Base-by-base conservation (phyloP, 2,329 filamentous ascomycete species). In the Hymenoscyphus fraxineus region DNA sequence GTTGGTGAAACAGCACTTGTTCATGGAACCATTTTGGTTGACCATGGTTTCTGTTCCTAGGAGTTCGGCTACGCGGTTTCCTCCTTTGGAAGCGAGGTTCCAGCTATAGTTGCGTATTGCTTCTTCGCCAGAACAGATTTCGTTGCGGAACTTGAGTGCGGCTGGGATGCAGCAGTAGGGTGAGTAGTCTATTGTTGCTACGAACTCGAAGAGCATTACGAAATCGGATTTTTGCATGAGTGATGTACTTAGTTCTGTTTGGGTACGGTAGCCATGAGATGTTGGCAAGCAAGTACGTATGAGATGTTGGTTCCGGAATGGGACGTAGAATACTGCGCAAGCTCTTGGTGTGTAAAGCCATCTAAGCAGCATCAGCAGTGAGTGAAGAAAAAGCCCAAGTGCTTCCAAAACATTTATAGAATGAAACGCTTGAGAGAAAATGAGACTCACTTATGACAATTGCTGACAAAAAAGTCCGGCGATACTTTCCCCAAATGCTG, bases 401-500 rank as follows among this genome's bases (percentile, higher is more conserved):
- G 44, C 44, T 22, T 19, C 7, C 44, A 47, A n/a, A n/a, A 44
- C 4, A n/a, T 44, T 16, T 6, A n/a, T 1, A 5, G 27, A 22
- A 57, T 41, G 54, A n/a, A 1, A 15, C 7, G 22, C 0, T 35
- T 12, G 15, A 19, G 41, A 19, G 16, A 41, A 31, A 47, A 27
- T 27, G 59, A 19, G 19, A 61, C 85, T 92, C 93, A 97, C 81
- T 96, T 96, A 79, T 96, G 91, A 72, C 88, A 92, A 75, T 97
- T 97, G 65, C 84, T 89, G 10, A 94, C 84, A 73, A 96, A 92
- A 78, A 96, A 97, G 76, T 97, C 93, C 0, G 92, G 88, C 65
- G 92, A 85, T 2, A 92, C 79, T 6, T 77, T 75, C 0, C 75
- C 70, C 9, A 97, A 77, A 75, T 96, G 85, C 13, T 96, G 77